phyloP scores from a whole-genome alignment of 163 green algal species.

The Volvox carteri region DNA sequence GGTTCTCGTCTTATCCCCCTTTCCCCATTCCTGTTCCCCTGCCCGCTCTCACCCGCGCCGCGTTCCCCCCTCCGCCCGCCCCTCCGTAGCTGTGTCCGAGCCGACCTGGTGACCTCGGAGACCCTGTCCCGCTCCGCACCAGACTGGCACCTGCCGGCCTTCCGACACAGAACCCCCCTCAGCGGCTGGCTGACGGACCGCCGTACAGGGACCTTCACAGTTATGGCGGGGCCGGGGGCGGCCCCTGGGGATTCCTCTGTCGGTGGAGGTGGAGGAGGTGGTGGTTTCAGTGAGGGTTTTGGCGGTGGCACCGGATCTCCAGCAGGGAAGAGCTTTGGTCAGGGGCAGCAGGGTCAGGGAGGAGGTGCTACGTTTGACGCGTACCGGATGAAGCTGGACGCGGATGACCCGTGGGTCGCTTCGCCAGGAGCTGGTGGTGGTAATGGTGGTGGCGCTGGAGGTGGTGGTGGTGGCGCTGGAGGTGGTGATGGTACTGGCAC shows the following conservation, averaged over 20 bases:
- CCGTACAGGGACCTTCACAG: conserved; percentile 72
- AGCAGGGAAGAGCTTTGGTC: too few relatives aligned
- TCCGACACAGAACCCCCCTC: conserved; percentile 64
- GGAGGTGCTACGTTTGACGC: conserved; percentile 27
- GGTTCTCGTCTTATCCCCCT: too few relatives aligned
- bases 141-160: conserved; percentile 55
- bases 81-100: conserved; percentile 63
- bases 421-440: not conserved
- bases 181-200: conserved; percentile 79
- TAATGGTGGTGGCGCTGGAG: not conserved
- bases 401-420: conserved; percentile 36
- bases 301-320: too few relatives aligned
- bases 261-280: not conserved
- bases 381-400: conserved; percentile 49
- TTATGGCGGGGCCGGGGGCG: not conserved
- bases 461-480: not conserved
- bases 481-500: not conserved
- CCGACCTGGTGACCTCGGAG: conserved; percentile 55
- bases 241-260: too few relatives aligned
- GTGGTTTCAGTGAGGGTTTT: not conserved
- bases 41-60: too few relatives aligned
- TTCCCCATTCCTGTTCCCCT: too few relatives aligned
- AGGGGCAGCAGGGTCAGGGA: not conserved
- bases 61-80: too few relatives aligned
- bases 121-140: conserved; percentile 46